Percentiles rank a stretch among this genome's conserved stretches.
phyloP scores from a whole-genome alignment of 805 yeast species.

The Metschnikowia chrysomelidarum region DNA sequence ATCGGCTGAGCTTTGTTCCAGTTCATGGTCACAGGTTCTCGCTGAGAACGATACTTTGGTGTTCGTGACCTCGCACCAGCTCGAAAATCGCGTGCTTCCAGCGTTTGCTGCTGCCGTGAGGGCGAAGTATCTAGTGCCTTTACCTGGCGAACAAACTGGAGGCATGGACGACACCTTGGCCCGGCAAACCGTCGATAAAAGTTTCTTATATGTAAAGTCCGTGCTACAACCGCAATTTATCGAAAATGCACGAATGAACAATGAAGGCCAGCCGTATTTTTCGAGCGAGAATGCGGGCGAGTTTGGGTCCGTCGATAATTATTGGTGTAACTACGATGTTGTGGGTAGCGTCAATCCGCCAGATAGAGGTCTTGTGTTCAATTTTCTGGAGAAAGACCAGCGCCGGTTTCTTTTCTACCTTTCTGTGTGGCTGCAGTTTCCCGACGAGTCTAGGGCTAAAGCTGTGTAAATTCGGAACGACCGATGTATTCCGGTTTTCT shows the following conservation, averaged over 20 bases:
- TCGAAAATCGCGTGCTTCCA: slow-evolving; percentile 28
- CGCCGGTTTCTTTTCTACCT: slow-evolving; percentile 19
- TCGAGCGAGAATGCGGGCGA: slow-evolving; percentile 25
- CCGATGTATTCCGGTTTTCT: no score
- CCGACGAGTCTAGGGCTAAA: no score
- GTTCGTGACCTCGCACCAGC: slow-evolving; percentile 35
- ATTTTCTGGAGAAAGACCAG: slow-evolving; percentile 15
- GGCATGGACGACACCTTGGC: slow-evolving; percentile 13
- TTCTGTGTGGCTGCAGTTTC: slow-evolving; percentile 26
- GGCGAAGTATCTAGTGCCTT: slow-evolving; percentile 18
- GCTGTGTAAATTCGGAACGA: no score
- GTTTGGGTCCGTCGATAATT: slow-evolving; percentile 20
- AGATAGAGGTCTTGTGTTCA: slow-evolving; percentile 20
- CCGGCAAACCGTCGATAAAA: slow-evolving; percentile 9
- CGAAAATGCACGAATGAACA: slow-evolving; percentile 14
- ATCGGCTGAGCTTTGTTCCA: slow-evolving; percentile 34
- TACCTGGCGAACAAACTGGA: slow-evolving; percentile 4
- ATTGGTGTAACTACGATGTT: slow-evolving; percentile 35
- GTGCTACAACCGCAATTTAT: slow-evolving; percentile 28
- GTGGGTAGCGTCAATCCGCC: slow-evolving; percentile 25
- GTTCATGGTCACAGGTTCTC: slow-evolving; percentile 38
- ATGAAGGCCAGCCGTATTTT: slow-evolving; percentile 26
- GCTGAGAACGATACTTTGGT: slow-evolving; percentile 24
- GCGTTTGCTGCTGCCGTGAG: slow-evolving; percentile 18
- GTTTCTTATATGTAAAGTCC: slow-evolving; percentile 25